phyloP scores from a whole-genome alignment of 176 grass and related monocot genomes.

The Miscanthus lutarioriparius region DNA sequence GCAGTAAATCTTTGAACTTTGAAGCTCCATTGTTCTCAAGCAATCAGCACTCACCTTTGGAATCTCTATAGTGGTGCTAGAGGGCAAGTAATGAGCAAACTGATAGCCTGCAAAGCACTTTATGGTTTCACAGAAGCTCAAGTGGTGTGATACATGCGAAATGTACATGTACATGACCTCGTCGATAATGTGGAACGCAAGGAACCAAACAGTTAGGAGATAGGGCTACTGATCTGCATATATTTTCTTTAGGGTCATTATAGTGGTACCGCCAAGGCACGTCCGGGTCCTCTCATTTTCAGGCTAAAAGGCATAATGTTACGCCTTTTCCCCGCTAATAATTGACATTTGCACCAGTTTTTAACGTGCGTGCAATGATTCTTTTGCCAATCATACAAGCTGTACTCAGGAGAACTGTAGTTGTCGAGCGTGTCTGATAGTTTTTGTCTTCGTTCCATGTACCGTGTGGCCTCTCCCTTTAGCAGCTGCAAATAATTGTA shows the following conservation, averaged over 20 bases:
- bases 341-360: slow-evolving; percentile 31
- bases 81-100: background rate
- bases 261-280: slow-evolving; percentile 23
- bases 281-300: slow-evolving; percentile 33
- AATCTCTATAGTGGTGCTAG: background rate
- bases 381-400: slow-evolving; percentile 34
- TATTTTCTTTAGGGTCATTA: slow-evolving; percentile 13
- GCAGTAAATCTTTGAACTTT: background rate
- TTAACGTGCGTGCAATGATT: slow-evolving; percentile 38
- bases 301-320: slow-evolving; percentile 4
- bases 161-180: background rate
- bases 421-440: slow-evolving; percentile 22
- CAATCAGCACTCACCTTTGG: slow-evolving; percentile 1
- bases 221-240: slow-evolving; percentile 8
- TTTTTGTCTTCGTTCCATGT: slow-evolving; percentile 36
- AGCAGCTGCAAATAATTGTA: slow-evolving; percentile 33
- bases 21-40: slow-evolving; percentile 19
- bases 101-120: slow-evolving; percentile 2
- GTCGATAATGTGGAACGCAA: slow-evolving; percentile 19
- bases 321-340: background rate
- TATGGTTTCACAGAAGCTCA: slow-evolving; percentile 20
- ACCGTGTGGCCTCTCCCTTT: slow-evolving; percentile 24
- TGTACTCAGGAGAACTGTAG: slow-evolving; percentile 29
- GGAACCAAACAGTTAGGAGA: slow-evolving; percentile 1
- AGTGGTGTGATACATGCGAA: slow-evolving; percentile 13